Conservation (phyloP, 257 asterid species). For the Coffea canephora region DNA sequence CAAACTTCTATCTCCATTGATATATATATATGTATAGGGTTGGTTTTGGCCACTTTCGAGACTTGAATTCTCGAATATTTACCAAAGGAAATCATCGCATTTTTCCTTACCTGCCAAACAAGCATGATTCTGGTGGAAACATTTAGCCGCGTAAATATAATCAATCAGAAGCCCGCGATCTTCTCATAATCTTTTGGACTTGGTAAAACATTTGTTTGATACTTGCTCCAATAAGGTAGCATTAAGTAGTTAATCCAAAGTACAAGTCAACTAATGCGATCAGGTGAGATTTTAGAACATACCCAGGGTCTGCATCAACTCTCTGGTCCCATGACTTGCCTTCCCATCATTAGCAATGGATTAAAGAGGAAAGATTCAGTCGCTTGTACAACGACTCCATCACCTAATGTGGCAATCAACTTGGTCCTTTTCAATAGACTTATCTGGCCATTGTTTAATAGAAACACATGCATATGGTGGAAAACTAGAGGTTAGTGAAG, state of each 20-base stretch:
- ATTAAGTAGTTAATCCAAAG: no score
- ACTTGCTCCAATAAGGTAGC: no score
- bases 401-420: neutral
- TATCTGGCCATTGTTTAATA: neutral
- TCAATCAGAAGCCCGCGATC: neutral
- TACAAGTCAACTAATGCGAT: neutral
- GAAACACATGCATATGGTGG: neutral
- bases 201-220: neutral
- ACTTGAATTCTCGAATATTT: neutral
- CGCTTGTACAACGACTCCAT: slow-evolving; percentile 10
- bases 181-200: neutral
- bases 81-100: neutral
- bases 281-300: neutral
- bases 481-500: neutral
- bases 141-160: neutral
- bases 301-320: neutral
- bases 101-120: neutral
- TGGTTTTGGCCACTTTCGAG: no score
- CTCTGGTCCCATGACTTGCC: neutral
- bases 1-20: no score
- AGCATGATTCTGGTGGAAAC: neutral
- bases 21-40: no score
- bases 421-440: neutral
- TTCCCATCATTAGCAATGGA: neutral
- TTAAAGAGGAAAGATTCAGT: slow-evolving; percentile 11